Percentiles rank a stretch among this genome's conserved stretches.
Conservation (phyloP, 306 rosid genomes). For the Cicer pinnatifidum region DNA sequence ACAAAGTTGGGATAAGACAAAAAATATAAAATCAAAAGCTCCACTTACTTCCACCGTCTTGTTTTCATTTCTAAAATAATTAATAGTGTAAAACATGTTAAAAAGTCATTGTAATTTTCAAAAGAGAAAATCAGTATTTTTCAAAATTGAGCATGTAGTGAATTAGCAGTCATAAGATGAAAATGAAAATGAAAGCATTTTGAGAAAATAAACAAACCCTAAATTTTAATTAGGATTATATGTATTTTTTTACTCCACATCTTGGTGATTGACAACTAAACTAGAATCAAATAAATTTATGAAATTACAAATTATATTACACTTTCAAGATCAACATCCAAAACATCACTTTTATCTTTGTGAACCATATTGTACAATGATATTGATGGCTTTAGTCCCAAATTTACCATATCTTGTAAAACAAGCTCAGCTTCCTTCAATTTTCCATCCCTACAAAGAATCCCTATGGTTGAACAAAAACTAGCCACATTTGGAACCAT, state of each 20-base stretch:
- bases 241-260: background rate
- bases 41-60: too few relatives aligned
- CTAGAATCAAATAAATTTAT: slow-evolving; percentile 3
- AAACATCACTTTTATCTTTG: slow-evolving; percentile 36
- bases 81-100: too few relatives aligned
- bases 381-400: slow-evolving; percentile 55
- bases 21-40: too few relatives aligned
- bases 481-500: slow-evolving; percentile 71
- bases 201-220: background rate
- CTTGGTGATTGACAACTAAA: slow-evolving; percentile 1
- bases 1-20: too few relatives aligned
- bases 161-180: too few relatives aligned
- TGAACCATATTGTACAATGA: slow-evolving; percentile 57
- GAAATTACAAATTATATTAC: slow-evolving; percentile 17
- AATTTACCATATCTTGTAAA: slow-evolving; percentile 54
- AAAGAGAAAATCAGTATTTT: too few relatives aligned
- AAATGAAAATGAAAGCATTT: too few relatives aligned
- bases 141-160: too few relatives aligned
- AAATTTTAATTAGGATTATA: background rate
- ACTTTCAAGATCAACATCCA: slow-evolving; percentile 32
- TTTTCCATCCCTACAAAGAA: slow-evolving; percentile 66
- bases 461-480: slow-evolving; percentile 60
- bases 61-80: too few relatives aligned
- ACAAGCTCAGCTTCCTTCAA: slow-evolving; percentile 67
- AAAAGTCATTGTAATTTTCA: too few relatives aligned